These are phyloP conservation scores for Cubamyces sp. DNA, from an alignment of 768 basidiomycete genomes.

Conservation along the genomic window DNA sequence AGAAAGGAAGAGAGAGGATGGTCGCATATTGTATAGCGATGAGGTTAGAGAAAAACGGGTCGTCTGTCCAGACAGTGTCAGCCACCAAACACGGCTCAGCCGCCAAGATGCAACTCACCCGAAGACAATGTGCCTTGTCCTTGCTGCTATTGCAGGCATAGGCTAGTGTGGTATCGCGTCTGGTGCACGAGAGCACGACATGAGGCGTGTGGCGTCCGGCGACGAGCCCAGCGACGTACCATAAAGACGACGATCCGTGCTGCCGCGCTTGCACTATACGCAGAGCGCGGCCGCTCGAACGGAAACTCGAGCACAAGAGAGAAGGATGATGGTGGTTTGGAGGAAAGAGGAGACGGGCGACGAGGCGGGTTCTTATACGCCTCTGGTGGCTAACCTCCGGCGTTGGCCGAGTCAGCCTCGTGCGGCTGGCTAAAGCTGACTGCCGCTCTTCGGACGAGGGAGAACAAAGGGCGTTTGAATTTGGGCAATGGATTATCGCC, in stretches of 20 bases:
- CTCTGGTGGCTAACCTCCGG: neutral
- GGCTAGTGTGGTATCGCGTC: too few species aligned
- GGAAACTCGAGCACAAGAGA: conserved; percentile 2
- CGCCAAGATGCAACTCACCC: too few species aligned
- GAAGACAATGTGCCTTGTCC: too few species aligned
- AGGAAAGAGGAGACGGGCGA: conserved; percentile 5
- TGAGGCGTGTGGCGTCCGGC: neutral
- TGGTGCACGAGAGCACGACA: too few species aligned
- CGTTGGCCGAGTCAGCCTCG: neutral
- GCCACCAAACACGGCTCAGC: too few species aligned
- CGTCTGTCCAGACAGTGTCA: too few species aligned
- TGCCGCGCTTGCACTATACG: neutral
- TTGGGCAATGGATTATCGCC: neutral
- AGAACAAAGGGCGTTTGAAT: neutral
- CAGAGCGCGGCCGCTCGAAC: conserved; percentile 7
- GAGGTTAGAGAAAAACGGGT: too few species aligned
- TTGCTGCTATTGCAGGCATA: too few species aligned
- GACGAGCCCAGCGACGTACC: neutral
- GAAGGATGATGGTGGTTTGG: conserved; percentile 2
- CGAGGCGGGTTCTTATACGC: conserved; percentile 7
- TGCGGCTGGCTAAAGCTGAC: neutral
- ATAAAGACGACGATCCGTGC: neutral
- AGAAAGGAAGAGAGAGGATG: too few species aligned
- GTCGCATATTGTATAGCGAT: too few species aligned
- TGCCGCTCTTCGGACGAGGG: neutral